Base-by-base conservation (phyloP, 306 rosid genomes). In the Cotoneaster glaucophyllus region DNA sequence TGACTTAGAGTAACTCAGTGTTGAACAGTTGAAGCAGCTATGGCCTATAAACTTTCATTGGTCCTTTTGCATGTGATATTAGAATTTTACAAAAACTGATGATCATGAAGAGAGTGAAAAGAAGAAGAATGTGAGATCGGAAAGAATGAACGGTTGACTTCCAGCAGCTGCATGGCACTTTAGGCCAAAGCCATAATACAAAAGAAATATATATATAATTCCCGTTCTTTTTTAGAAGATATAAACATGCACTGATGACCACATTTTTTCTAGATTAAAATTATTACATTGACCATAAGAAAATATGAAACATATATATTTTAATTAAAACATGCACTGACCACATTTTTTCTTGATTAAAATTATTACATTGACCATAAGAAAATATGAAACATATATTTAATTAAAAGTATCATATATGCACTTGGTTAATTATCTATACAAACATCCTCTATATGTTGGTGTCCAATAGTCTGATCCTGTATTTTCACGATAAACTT, bases 381-480 rank as follows among this genome's bases (percentile, higher is more conserved):
- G 29, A 58, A 58, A 22, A 24, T 58, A 58, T 58, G 64, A 58
- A 58, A 24, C 15, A 54, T 54, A 18, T 54, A 21, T n/a, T 2
- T 53, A 18, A 54, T 7, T 21, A 48, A 48, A 48, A 48, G 11
- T 54, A 58, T 11, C 26, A 58, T 22, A 1, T 18, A n/a, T 73
- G 32, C 34, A 44, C 71, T 57, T 50, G 19, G 34, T 14, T 48
- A 29, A 28, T 80, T 78, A 92, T 82, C 97, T 83, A 78, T 89
- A 95, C 77, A 88, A 86, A 87, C 97, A 87, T 13, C 98, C 97
- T 89, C 97, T 83, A 32, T 90, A 95, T 2, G 93, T 78, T 48
- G 97, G 97, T 15, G 98, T 87, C 98, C 96, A 95, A 75, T 90
- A 90, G 70, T 95, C 97, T n/a, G 98, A 91, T 57, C 90, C 97